Evolutionary conservation across 768 basidiomycete species (phyloP).

Genomic region (Lactarius hatsudake): DNA sequence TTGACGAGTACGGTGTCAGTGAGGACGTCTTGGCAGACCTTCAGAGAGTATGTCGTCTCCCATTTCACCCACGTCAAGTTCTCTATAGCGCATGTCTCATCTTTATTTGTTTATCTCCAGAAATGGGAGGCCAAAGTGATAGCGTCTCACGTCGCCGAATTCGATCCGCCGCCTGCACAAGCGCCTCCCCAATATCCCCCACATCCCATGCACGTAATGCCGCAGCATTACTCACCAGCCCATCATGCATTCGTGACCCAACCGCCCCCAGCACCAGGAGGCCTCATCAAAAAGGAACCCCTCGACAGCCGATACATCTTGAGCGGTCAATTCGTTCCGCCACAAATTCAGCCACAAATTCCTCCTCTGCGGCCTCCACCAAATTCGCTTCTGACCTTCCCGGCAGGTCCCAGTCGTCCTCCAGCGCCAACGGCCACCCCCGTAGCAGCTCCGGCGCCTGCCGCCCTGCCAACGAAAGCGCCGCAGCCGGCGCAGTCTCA

Average conservation of each 20-base stretch:
- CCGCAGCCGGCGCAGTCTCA: slow-evolving; percentile 16
- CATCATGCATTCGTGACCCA: slow-evolving; percentile 39
- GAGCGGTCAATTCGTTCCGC: slow-evolving; percentile 51
- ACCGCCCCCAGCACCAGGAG: slow-evolving; percentile 39
- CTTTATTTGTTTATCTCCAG: slow-evolving; percentile 39
- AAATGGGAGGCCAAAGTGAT: slow-evolving; percentile 97
- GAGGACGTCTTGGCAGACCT: slow-evolving; percentile 85
- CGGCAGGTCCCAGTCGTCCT: slow-evolving; percentile 37
- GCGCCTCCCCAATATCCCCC: slow-evolving; percentile 51
- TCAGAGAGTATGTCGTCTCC: slow-evolving; percentile 67
- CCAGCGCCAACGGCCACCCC: slow-evolving; percentile 48
- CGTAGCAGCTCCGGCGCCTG: slow-evolving; percentile 49
- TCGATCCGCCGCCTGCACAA: slow-evolving; percentile 55
- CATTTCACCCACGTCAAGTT: slow-evolving; percentile 21
- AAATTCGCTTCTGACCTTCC: slow-evolving; percentile 23
- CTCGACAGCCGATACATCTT: slow-evolving; percentile 68
- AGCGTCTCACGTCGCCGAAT: slow-evolving; percentile 93
- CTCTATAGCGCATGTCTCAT: slow-evolving; percentile 25
- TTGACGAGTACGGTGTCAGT: slow-evolving; percentile 93
- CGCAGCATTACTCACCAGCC: slow-evolving; percentile 32
- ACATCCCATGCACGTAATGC: slow-evolving; percentile 53
- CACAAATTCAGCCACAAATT: slow-evolving; percentile 64
- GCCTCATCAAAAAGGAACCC: slow-evolving; percentile 72
- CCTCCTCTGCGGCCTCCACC: slow-evolving; percentile 35
- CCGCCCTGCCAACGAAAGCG: slow-evolving; percentile 31